Evolutionary conservation across 805 yeast species (phyloP).

Genomic region (Wickerhamiella occidentalis): DNA sequence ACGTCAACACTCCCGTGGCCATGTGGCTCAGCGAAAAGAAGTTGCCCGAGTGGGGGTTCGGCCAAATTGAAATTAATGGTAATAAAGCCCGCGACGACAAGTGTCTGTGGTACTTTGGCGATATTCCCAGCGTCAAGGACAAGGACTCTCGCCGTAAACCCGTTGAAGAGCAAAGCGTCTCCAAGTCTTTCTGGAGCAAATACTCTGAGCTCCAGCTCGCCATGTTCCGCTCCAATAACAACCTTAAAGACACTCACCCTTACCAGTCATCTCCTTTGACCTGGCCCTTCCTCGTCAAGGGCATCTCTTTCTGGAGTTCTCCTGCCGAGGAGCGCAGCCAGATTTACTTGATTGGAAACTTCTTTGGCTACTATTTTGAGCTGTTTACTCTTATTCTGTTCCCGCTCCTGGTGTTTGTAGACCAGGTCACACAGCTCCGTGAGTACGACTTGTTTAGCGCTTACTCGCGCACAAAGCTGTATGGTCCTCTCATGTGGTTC

Average conservation of each 20-base stretch:
- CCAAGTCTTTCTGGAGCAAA: slow-evolving; percentile 58
- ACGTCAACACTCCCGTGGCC: slow-evolving; percentile 63
- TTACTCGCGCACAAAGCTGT: slow-evolving; percentile 46
- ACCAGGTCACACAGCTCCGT: slow-evolving; percentile 69
- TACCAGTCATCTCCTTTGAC: slow-evolving; percentile 83
- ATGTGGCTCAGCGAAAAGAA: slow-evolving; percentile 68
- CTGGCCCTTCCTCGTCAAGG: slow-evolving; percentile 84
- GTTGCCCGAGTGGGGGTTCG: slow-evolving; percentile 92
- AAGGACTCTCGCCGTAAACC: slow-evolving; percentile 42
- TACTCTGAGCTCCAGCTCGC: slow-evolving; percentile 79
- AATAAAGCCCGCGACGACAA: slow-evolving; percentile 67
- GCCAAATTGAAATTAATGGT: slow-evolving; percentile 90
- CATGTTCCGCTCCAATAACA: slow-evolving; percentile 90
- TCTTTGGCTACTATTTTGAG: slow-evolving; percentile 42
- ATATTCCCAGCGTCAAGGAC: slow-evolving; percentile 53
- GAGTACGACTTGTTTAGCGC: slow-evolving; percentile 43
- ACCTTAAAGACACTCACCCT: slow-evolving; percentile 79
- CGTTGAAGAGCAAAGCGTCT: slow-evolving; percentile 6
- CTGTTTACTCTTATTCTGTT: slow-evolving; percentile 36
- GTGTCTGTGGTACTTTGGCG: slow-evolving; percentile 67
- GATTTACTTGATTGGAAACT: slow-evolving; percentile 82
- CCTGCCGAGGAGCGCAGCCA: slow-evolving; percentile 46
- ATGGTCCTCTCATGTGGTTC: slow-evolving; percentile 71
- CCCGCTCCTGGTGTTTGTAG: slow-evolving; percentile 54
- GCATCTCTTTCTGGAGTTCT: slow-evolving; percentile 90